These are phyloP conservation scores for Colletotrichum magnum DNA, from an alignment of 2,329 filamentous ascomycete species.

Conservation along the genomic window DNA sequence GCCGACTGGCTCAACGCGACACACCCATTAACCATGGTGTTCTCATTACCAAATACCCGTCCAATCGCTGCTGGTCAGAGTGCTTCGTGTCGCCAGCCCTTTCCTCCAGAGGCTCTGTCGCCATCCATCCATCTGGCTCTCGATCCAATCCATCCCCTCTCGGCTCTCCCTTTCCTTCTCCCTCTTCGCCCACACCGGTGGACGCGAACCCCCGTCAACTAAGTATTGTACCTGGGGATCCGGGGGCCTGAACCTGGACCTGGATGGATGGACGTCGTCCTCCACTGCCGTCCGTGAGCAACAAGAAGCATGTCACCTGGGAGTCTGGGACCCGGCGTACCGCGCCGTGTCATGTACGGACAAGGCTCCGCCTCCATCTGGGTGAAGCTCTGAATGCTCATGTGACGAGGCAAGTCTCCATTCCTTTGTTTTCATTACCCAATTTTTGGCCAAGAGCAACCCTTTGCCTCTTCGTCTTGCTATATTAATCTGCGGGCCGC, in stretches of 20 bases:
- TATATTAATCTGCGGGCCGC: slow-evolving; percentile 43
- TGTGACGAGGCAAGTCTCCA: slow-evolving; percentile 55
- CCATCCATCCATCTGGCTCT: slow-evolving; percentile 21
- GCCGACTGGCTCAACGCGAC: slow-evolving; percentile 24
- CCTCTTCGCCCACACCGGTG: background rate
- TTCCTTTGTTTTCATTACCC: slow-evolving; percentile 64
- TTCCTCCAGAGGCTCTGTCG: slow-evolving; percentile 30
- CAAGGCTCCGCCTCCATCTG: slow-evolving; percentile 39
- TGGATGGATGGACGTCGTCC: slow-evolving; percentile 20
- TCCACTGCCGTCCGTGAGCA: slow-evolving; percentile 27
- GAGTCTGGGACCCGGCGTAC: slow-evolving; percentile 26
- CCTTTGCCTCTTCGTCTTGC: slow-evolving; percentile 35
- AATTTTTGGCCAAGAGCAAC: slow-evolving; percentile 52
- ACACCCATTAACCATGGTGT: slow-evolving; percentile 48
- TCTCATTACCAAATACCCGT: slow-evolving; percentile 55
- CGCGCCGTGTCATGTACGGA: slow-evolving; percentile 32
- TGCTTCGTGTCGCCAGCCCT: slow-evolving; percentile 34
- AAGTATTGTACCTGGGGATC: background rate
- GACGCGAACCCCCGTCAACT: slow-evolving; percentile 7
- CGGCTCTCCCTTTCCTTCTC: slow-evolving; percentile 1
- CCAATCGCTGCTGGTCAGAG: slow-evolving; percentile 46
- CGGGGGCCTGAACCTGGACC: slow-evolving; percentile 16
- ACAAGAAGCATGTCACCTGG: slow-evolving; percentile 36
- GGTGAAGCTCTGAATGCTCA: slow-evolving; percentile 47
- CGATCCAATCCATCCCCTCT: background rate